Evolutionary conservation across 163 green algal species (phyloP), one percentile per base, ranked within the genome.

Genomic region (Scenedesmus sp.): DNA sequence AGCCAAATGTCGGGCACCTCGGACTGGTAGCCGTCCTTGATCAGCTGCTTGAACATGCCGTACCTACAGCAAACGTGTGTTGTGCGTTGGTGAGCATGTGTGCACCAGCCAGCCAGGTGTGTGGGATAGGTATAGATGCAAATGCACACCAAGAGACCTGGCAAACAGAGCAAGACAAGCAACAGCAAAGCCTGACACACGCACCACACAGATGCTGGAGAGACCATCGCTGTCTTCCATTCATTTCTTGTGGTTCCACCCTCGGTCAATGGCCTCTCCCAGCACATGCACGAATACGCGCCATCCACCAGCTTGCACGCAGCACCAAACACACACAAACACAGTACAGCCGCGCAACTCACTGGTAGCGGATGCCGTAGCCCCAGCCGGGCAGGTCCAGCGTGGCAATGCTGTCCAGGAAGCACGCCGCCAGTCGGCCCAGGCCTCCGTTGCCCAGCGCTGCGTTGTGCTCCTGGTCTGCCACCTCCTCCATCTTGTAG

Each of bases 1-100:
- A 99, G 96, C 98, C 98, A 99, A 92, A 98, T 96, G 94, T 99
- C 98, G 54, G 98, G 97, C 81, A 98, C 87, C 95, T 99, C 98
- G 15, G 93, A 88, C 90, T 93, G 90, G 85, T 93, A 93, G 90
- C 90, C 79, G 85, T 93, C 77, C 85, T 94, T 84, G 77, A 94
- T 90, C 70, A 98, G 94, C 96, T 99, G 98, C 94, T 98, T 98
- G 95, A 99, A 99, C 96, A 99, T 99, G 88, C 98, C 98, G 84
- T 99, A 99, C 88, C 88, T 92, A 54, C n/a, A 55, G 82, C 54
- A 7, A 6, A 46, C 34, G 34, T 46, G 34, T 46, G 34, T 46
- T 46, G 34, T 46, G 34, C 34, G 34, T 46, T 46, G 34, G 34
- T 46, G 34, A 46, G 34, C 34, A 46, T 46, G 34, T 46, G 34